Conservation (phyloP, 2,329 filamentous ascomycete genomes). For the Spiromastix sp. region DNA sequence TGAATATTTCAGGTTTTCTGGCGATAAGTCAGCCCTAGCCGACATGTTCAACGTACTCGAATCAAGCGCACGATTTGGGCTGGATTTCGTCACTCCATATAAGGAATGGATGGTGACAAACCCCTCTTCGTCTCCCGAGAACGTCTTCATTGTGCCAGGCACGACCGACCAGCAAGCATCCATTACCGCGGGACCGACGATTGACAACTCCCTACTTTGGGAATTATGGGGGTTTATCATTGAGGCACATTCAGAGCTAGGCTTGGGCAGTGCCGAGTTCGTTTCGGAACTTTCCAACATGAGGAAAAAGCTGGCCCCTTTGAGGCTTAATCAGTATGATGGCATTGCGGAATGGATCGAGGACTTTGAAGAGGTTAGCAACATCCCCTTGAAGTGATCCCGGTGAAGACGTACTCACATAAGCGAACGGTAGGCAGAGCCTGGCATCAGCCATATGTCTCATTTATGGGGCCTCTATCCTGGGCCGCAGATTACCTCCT, state of each 20-base stretch:
- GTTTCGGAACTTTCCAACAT: conserved; percentile 9
- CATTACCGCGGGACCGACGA: conserved; percentile 25
- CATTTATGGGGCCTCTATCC: conserved; percentile 41
- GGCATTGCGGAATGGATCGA: conserved; percentile 25
- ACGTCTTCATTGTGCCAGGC: conserved; percentile 9
- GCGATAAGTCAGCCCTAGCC: conserved; percentile 10
- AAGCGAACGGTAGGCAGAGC: conserved; percentile 34
- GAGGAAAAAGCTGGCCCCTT: conserved; percentile 12
- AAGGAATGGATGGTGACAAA: conserved; percentile 10
- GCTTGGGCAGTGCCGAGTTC: conserved; percentile 3
- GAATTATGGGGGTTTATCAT: conserved; percentile 25
- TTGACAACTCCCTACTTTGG: conserved; percentile 35
- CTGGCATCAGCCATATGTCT: conserved; percentile 41
- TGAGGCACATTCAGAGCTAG: conserved; percentile 3
- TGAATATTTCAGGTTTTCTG: conserved; percentile 46
- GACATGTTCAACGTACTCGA: conserved; percentile 10
- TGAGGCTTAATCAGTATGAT: conserved; percentile 21
- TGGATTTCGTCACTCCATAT: conserved; percentile 6
- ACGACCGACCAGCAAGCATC: conserved; percentile 6
- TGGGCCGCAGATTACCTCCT: too few species aligned
- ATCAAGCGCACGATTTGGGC: conserved; percentile 8
- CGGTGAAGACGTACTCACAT: too few species aligned
- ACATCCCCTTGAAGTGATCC: too few species aligned
- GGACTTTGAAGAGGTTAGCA: too few species aligned
- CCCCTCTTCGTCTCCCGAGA: conserved; percentile 14